A percentile compares a stretch with the other conserved stretches of the same genome.
phyloP scores from a whole-genome alignment of 257 asterid species.

The Solanum ossicruentum region DNA sequence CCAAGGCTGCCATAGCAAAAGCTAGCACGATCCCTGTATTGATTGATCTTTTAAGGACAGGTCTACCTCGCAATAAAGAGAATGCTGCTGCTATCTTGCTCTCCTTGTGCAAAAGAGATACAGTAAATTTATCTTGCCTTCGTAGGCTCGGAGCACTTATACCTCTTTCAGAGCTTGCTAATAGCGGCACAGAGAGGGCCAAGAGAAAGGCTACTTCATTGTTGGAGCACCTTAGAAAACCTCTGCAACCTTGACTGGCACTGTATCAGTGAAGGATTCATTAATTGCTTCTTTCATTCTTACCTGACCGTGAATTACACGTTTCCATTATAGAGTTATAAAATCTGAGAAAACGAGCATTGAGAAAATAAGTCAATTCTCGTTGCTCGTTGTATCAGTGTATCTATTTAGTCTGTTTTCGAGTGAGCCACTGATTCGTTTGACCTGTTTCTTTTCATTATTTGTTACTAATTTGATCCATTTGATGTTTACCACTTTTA shows the following conservation, averaged over 20 bases:
- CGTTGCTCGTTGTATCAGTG: constrained; percentile 19
- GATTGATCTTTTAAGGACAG: constrained; percentile 59
- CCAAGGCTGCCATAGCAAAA: constrained; percentile 61
- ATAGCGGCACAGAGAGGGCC: constrained; percentile 82
- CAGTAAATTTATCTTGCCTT: constrained; percentile 49
- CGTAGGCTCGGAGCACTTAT: constrained; percentile 72
- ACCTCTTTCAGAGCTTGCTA: constrained; percentile 62
- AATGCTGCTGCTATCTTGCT: constrained; percentile 73
- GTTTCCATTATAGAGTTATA: constrained; percentile 22
- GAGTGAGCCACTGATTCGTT: not conserved
- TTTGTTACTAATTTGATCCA: not conserved
- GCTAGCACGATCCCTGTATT: constrained; percentile 73
- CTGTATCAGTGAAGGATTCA: not conserved
- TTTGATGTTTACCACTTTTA: not conserved
- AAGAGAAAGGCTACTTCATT: constrained; percentile 69
- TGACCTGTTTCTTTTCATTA: not conserved
- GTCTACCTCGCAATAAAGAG: constrained; percentile 63
- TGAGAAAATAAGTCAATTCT: constrained; percentile 26
- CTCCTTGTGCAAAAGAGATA: constrained; percentile 69
- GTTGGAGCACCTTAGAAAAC: constrained; percentile 54
- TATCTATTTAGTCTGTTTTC: not conserved
- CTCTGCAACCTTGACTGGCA: constrained; percentile 23
- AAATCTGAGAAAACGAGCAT: constrained; percentile 5
- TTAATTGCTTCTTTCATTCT: constrained; percentile 7
- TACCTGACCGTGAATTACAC: constrained; percentile 11